Evolutionary conservation across 176 grass and related monocot genomes (phyloP), one percentile per base, ranked within the genome.

Genomic region (Aegilops speltoides): DNA sequence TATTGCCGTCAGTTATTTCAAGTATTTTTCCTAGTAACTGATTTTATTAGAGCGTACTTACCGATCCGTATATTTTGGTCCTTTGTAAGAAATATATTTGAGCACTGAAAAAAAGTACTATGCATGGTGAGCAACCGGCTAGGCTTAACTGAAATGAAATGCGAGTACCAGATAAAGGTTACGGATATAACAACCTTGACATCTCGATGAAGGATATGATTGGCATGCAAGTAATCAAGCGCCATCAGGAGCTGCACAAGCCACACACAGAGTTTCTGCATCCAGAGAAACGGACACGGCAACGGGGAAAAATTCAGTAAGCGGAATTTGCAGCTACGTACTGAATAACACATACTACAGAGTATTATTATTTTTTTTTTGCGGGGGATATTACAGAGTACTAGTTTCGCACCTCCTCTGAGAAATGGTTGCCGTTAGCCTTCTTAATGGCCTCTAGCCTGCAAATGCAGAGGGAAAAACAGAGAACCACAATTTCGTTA

Each of bases 121-220:
- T 52, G 56, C 3, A 75, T 26, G 28, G 46, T 87, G 7, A 86
- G 84, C 83, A 93, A 82, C 64, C 57, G 75, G 54, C 65, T 15
- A 59, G 13, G 64, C 46, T 73, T 11, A 25, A 76, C 60, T 52
- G 48, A 17, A 52, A 52, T 16, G 48, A 52, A 52, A 17, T 52
- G 48, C 15, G 15, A 17, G 48, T 52, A 52, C 2, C 48, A 16
- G 48, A 71, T 12, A 80, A 24, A 75, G 29, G 31, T 41, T 71
- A 75, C 40, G 33, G n/a, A 43, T 73, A 3, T 79, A 78, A 46
- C 5, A 85, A 98, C 96, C 93, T 98, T 98, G 60, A 98, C 96
- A 89, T 98, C 93, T 6, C 93, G 88, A 92, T 98, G 96, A 68
- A 98, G 91, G 73, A 98, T 96, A 91, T 98, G 91, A 83, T 89